A percentile compares a stretch with the other conserved stretches of the same genome.
phyloP scores from a whole-genome alignment of 2,329 filamentous ascomycete species.

The Coniochaeta hoffmannii region DNA sequence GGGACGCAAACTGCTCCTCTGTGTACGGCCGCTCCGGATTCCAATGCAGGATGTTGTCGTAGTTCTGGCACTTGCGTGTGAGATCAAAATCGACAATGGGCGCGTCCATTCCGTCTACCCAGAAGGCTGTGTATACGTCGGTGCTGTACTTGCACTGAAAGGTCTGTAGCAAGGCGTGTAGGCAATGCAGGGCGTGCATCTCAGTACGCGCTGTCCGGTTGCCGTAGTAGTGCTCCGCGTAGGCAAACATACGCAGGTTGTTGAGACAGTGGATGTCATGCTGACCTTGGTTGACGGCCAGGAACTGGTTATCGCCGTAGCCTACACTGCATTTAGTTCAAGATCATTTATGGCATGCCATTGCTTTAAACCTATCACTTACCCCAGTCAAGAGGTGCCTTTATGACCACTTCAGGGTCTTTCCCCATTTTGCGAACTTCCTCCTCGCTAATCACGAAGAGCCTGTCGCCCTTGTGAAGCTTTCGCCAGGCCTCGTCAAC shows the following conservation, averaged over 20 bases:
- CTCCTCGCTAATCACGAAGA: not conserved
- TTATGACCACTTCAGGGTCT: not conserved
- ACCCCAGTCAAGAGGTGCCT: slow-evolving; percentile 1
- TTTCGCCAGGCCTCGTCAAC: not conserved
- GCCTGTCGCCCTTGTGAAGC: not conserved
- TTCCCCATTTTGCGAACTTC: not conserved
- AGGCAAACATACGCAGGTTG: not conserved
- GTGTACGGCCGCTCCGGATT: not conserved
- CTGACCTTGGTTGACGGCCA: not conserved
- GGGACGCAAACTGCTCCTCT: not conserved
- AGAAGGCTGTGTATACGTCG: not conserved
- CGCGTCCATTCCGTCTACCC: not conserved
- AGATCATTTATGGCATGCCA: too few relatives aligned
- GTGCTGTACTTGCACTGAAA: slow-evolving; percentile 1
- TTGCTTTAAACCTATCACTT: too few relatives aligned
- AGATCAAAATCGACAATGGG: not conserved
- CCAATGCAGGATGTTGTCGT: slow-evolving; percentile 1
- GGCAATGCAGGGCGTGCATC: not conserved
- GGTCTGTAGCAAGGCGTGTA: not conserved
- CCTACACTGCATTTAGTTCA: too few relatives aligned
- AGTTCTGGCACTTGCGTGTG: not conserved
- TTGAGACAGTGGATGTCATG: slow-evolving; percentile 1
- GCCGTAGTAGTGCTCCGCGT: not conserved
- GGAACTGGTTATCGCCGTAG: not conserved
- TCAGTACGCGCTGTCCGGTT: not conserved